Percentiles rank a stretch among this genome's conserved stretches.
Evolutionary conservation across 2,329 filamentous ascomycete species (phyloP).

Genomic region (Onygenales sp.): DNA sequence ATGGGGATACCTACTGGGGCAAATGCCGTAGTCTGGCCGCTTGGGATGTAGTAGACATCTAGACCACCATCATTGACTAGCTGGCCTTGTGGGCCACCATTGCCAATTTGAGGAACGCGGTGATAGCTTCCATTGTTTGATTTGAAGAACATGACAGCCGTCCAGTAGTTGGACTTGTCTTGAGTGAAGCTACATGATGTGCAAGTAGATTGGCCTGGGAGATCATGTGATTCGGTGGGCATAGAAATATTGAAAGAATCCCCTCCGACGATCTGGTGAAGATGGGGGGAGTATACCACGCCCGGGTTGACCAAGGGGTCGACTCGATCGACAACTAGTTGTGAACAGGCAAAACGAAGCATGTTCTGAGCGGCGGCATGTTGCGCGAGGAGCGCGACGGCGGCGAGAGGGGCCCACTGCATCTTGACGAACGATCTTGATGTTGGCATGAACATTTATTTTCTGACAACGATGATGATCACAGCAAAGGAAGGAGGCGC

Average conservation of each 20-base stretch:
- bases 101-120: slow-evolving; percentile 32
- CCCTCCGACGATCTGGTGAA: slow-evolving; percentile 41
- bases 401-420: background rate
- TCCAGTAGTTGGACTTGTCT: slow-evolving; percentile 42
- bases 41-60: background rate
- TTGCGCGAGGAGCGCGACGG: background rate
- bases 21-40: background rate
- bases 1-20: background rate
- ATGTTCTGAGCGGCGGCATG: background rate
- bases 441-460: background rate
- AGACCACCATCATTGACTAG: background rate
- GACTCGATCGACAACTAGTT: slow-evolving; percentile 32
- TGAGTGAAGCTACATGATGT: slow-evolving; percentile 36
- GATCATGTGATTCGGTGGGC: slow-evolving; percentile 27
- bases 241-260: slow-evolving; percentile 39
- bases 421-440: background rate
- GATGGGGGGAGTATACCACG: slow-evolving; percentile 33
- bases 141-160: slow-evolving; percentile 39
- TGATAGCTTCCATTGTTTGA: slow-evolving; percentile 35
- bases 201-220: slow-evolving; percentile 18
- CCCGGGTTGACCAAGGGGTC: slow-evolving; percentile 41
- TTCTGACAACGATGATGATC: background rate
- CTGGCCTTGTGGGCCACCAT: background rate
- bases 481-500: background rate
- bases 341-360: background rate